These are phyloP conservation scores for Borovskyia barvae DNA, from an alignment of 208 protist genomes.

Conservation along the genomic window DNA sequence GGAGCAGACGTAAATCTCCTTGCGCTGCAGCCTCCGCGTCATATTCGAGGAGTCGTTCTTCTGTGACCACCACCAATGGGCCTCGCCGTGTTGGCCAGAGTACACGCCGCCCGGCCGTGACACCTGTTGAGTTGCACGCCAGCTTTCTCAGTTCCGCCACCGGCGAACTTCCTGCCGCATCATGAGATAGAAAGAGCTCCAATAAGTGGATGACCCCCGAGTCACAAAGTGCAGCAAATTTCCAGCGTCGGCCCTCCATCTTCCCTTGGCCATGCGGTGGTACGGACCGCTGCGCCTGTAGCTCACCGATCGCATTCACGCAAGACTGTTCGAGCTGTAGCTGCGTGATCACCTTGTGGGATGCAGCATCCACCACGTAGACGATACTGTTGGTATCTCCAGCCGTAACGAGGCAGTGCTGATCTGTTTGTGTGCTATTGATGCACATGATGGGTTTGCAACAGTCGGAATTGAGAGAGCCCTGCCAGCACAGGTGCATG, in stretches of 20 bases:
- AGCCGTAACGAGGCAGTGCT: constrained; percentile 20
- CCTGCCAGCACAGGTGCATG: constrained; percentile 16
- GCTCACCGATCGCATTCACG: constrained; percentile 52
- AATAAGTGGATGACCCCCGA: constrained; percentile 43
- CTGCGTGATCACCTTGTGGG: constrained; percentile 8
- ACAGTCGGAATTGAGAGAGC: neutral
- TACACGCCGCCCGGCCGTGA: constrained; percentile 57
- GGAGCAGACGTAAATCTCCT: constrained; percentile 1
- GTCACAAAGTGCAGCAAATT: constrained; percentile 32
- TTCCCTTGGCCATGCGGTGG: neutral
- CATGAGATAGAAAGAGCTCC: neutral
- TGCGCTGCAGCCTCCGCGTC: constrained; percentile 12
- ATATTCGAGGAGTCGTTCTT: constrained; percentile 34
- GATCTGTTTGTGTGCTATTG: neutral
- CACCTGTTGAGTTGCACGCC: constrained; percentile 32
- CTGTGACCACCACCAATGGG: constrained; percentile 31
- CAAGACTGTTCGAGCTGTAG: constrained; percentile 30
- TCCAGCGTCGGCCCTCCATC: constrained; percentile 2
- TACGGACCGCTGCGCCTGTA: neutral
- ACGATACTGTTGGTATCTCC: constrained; percentile 70
- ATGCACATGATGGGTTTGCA: constrained; percentile 60
- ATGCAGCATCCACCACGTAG: constrained; percentile 21
- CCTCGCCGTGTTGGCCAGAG: constrained; percentile 22
- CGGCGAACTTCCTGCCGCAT: neutral
- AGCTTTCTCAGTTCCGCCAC: constrained; percentile 1